Conservation (phyloP, 1,284 basidiomycete genomes). For the Athelia sp. region DNA sequence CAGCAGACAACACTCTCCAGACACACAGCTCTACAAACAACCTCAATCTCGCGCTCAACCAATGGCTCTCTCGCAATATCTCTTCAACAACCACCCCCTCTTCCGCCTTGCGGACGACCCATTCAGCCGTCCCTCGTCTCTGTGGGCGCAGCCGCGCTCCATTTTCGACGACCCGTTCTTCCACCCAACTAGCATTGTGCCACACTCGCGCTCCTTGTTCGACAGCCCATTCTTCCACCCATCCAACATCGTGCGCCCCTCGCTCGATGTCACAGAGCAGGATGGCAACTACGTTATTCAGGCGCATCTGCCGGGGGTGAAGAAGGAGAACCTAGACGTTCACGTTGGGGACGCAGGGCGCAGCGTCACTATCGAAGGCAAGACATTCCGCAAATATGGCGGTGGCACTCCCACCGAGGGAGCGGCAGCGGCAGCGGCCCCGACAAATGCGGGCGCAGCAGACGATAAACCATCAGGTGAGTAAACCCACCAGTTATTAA, state of each 20-base stretch:
- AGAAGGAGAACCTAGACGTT: slow-evolving; percentile 24
- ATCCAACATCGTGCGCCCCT: not conserved
- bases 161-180: not conserved
- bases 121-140: slow-evolving; percentile 23
- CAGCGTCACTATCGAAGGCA: slow-evolving; percentile 21
- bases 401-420: no score
- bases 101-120: slow-evolving; percentile 45
- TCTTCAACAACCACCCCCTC: no score
- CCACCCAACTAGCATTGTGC: no score
- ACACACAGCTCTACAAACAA: no score
- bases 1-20: no score
- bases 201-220: no score
- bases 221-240: not conserved
- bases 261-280: slow-evolving; percentile 18
- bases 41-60: no score
- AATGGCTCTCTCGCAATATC: no score
- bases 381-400: slow-evolving; percentile 4
- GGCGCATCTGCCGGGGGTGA: slow-evolving; percentile 24
- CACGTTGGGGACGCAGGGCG: slow-evolving; percentile 19
- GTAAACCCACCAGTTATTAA: no score
- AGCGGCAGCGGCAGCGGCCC: not conserved
- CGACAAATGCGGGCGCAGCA: no score
- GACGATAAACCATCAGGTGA: no score
- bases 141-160: slow-evolving; percentile 15
- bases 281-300: slow-evolving; percentile 20